These are phyloP conservation scores for Biscutella auriculata DNA, from an alignment of 441 rosid species.

Conservation along the genomic window DNA sequence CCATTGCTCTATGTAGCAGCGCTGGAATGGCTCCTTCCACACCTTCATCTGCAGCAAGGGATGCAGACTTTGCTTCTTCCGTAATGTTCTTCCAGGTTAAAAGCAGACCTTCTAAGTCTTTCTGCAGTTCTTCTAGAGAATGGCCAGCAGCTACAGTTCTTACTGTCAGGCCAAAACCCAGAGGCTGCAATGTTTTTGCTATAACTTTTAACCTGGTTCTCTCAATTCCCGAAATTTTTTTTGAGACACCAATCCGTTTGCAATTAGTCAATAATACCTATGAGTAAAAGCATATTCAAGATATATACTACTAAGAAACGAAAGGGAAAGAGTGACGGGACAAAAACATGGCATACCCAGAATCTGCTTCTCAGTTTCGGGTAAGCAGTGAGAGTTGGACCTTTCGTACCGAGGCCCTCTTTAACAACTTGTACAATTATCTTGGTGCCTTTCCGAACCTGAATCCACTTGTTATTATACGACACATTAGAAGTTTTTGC, in stretches of 20 bases:
- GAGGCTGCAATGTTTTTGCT: constrained; percentile 86
- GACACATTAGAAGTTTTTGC: constrained; percentile 21
- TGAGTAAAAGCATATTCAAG: constrained; percentile 21
- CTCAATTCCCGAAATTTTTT: constrained; percentile 68
- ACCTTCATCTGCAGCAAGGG: constrained; percentile 97
- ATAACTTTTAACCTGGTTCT: constrained; percentile 79
- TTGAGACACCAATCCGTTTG: constrained; percentile 67
- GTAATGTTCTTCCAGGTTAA: constrained; percentile 73
- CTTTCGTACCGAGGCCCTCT: constrained; percentile 91
- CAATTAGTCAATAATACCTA: constrained; percentile 60
- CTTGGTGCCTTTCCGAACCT: constrained; percentile 79
- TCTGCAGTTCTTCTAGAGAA: constrained; percentile 76
- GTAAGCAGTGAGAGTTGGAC: constrained; percentile 82
- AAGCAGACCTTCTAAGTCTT: constrained; percentile 76
- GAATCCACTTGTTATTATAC: constrained; percentile 49
- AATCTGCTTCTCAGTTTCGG: constrained; percentile 88
- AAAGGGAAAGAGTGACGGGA: background rate
- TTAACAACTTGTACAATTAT: constrained; percentile 92
- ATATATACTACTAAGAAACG: background rate
- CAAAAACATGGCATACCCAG: constrained; percentile 50
- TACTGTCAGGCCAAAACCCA: constrained; percentile 77
- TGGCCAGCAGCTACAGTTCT: constrained; percentile 94
- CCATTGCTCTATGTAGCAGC: constrained; percentile 88
- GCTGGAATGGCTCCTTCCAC: constrained; percentile 82
- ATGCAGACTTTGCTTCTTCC: constrained; percentile 82